These are phyloP conservation scores for Notholithocarpus densiflorus DNA, from an alignment of 306 rosid genomes.

Conservation along the genomic window DNA sequence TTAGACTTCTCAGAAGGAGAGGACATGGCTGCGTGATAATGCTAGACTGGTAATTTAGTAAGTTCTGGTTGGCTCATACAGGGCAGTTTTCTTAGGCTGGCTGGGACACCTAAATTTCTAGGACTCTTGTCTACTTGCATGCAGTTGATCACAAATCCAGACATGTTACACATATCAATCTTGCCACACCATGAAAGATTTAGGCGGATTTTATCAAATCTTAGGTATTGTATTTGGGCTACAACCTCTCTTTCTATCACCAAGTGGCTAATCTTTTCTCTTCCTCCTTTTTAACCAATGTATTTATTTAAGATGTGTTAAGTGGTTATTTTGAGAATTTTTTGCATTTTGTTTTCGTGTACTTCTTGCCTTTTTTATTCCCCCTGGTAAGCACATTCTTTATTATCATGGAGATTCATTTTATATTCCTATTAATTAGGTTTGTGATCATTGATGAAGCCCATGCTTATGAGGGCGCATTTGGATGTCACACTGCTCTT, in stretches of 20 bases:
- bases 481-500: constrained; percentile 93
- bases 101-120: constrained; percentile 17
- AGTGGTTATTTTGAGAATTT: constrained; percentile 17
- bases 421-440: constrained; percentile 40
- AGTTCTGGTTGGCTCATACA: too few relatives aligned
- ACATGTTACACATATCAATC: constrained; percentile 91
- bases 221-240: constrained; percentile 51
- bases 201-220: constrained; percentile 73
- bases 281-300: background rate
- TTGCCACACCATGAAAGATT: constrained; percentile 74
- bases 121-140: constrained; percentile 25
- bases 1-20: background rate
- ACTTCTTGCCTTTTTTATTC: background rate
- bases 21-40: too few relatives aligned
- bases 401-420: constrained; percentile 1
- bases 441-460: constrained; percentile 90
- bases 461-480: constrained; percentile 90
- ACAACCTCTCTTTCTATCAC: constrained; percentile 5
- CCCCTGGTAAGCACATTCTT: background rate
- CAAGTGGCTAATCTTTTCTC: background rate
- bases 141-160: constrained; percentile 98
- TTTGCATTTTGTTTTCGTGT: background rate
- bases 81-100: constrained; percentile 8
- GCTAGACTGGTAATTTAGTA: too few relatives aligned
- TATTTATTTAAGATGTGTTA: constrained; percentile 2